phyloP scores from a whole-genome alignment of 2,329 filamentous ascomycete species.

The Ophiostoma sp. region DNA sequence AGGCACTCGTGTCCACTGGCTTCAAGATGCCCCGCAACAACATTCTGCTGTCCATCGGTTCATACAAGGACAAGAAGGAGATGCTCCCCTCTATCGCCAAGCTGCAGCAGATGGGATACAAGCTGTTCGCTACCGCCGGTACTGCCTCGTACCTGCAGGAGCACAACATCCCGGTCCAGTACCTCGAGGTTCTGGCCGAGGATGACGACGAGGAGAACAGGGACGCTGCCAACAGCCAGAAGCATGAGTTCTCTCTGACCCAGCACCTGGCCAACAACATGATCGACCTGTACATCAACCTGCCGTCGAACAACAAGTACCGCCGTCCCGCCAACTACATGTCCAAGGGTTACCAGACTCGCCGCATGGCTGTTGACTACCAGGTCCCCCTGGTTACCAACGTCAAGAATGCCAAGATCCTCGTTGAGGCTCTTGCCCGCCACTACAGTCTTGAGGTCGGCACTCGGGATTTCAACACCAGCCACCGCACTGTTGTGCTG shows the following conservation, averaged over 20 bases:
- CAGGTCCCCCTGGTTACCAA: slow-evolving; percentile 97
- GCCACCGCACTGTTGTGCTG: slow-evolving; percentile 68
- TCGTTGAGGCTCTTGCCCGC: slow-evolving; percentile 88
- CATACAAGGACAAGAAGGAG: slow-evolving; percentile 96
- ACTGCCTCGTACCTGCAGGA: slow-evolving; percentile 95
- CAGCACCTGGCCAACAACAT: slow-evolving; percentile 96
- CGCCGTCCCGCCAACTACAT: slow-evolving; percentile 96
- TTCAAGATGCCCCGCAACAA: slow-evolving; percentile 96
- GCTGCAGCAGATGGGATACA: slow-evolving; percentile 86
- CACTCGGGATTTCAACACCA: slow-evolving; percentile 86
- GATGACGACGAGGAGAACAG: slow-evolving; percentile 51
- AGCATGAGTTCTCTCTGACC: slow-evolving; percentile 92
- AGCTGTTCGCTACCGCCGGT: slow-evolving; percentile 91
- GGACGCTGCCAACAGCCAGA: slow-evolving; percentile 75
- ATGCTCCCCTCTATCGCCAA: slow-evolving; percentile 90
- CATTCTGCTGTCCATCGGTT: slow-evolving; percentile 89
- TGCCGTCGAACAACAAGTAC: slow-evolving; percentile 98
- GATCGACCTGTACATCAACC: slow-evolving; percentile 97
- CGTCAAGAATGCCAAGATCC: slow-evolving; percentile 97
- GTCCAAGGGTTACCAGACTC: slow-evolving; percentile 93
- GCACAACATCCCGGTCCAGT: slow-evolving; percentile 87
- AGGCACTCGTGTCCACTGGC: slow-evolving; percentile 89
- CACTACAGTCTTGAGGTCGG: slow-evolving; percentile 80
- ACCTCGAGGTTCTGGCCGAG: slow-evolving; percentile 77
- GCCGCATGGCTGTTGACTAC: slow-evolving; percentile 96